These are phyloP conservation scores for Oryza coarctata DNA, from an alignment of 176 grass and related monocot genomes.

Conservation along the genomic window DNA sequence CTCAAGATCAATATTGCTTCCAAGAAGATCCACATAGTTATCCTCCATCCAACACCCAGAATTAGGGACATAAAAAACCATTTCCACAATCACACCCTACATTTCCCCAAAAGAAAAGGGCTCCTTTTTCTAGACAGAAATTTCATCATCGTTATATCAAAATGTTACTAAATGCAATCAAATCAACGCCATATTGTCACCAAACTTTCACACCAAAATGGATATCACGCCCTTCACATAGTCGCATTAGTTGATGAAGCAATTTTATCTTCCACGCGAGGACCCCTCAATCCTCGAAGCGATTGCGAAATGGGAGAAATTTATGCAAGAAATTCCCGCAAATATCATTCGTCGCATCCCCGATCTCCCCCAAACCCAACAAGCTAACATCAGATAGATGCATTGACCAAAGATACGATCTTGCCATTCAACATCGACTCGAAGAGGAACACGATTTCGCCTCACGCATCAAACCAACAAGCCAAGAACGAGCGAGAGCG, in stretches of 20 bases:
- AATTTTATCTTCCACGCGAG: neutral
- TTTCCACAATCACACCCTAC: conserved; percentile 3
- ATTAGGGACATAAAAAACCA: neutral
- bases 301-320: neutral
- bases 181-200: neutral
- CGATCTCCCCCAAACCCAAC: conserved; percentile 16
- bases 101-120: neutral
- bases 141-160: neutral
- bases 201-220: neutral
- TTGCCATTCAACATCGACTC: neutral
- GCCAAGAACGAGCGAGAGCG: neutral
- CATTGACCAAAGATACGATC: conserved; percentile 14
- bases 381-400: neutral
- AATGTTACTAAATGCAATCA: conserved; percentile 12
- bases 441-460: neutral
- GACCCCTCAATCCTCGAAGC: neutral
- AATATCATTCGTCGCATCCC: neutral
- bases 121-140: neutral
- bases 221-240: neutral
- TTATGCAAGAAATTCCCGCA: neutral
- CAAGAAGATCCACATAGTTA: neutral
- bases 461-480: conserved; percentile 4
- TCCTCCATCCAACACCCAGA: neutral
- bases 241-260: neutral
- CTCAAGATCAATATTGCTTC: neutral